phyloP scores from a whole-genome alignment of 1,284 basidiomycete genomes.

The Anthracocystis walkeri region DNA sequence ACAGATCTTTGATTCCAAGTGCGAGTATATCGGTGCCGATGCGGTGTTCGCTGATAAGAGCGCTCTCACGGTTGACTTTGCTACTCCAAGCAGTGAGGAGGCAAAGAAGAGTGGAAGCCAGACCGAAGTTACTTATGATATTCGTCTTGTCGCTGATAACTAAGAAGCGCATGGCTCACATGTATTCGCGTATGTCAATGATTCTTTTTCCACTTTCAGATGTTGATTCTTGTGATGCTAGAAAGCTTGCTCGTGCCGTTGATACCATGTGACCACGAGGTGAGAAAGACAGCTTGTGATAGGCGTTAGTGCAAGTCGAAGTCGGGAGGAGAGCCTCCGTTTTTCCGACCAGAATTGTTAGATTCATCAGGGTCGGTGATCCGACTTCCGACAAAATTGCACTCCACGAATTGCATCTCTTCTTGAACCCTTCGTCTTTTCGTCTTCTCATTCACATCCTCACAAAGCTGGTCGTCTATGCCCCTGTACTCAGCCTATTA shows the following conservation, averaged over 20 bases:
- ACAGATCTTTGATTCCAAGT: slow-evolving; percentile 69
- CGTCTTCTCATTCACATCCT: not conserved
- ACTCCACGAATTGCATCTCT: not conserved
- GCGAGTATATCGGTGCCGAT: slow-evolving; percentile 70
- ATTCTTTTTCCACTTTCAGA: too few species aligned
- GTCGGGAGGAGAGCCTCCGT: not conserved
- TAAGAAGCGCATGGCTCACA: not conserved
- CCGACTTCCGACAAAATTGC: slow-evolving; percentile 13
- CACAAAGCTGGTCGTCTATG: too few species aligned
- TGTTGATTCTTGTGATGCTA: too few species aligned
- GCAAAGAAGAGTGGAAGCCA: slow-evolving; percentile 27
- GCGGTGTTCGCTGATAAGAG: slow-evolving; percentile 71
- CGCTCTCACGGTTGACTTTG: slow-evolving; percentile 67
- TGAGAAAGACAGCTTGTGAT: not conserved
- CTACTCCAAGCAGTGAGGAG: slow-evolving; percentile 32
- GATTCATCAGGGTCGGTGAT: not conserved
- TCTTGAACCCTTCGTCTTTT: not conserved
- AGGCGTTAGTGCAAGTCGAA: not conserved
- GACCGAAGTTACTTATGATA: slow-evolving; percentile 62
- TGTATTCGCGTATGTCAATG: too few species aligned
- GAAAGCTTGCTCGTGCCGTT: too few species aligned
- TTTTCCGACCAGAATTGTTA: not conserved
- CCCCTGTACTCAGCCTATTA: too few species aligned
- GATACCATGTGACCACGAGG: not conserved
- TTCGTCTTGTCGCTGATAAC: slow-evolving; percentile 51